Base-by-base conservation (phyloP, 805 yeast genomes). In the Zygotorulaspora sp. region DNA sequence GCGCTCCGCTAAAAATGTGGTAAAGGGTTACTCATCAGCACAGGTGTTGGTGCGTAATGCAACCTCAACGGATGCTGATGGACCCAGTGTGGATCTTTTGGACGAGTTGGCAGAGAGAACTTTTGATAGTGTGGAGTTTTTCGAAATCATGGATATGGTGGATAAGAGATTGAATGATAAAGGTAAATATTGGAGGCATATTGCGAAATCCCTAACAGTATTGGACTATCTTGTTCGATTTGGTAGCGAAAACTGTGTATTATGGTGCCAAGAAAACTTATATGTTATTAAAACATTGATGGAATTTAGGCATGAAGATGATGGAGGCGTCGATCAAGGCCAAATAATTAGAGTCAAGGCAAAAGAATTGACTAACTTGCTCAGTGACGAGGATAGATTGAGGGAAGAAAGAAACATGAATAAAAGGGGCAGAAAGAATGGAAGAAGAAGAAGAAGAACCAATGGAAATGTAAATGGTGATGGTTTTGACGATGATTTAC, bases 111-210 rank as follows among this genome's bases (percentile, higher is more conserved):
- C 95, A 3, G 73, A 77, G 41, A 71, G 76, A 49, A 84, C 95
- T 1, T 80, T 74, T 57, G 82, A 78, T 39, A 68, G 68, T 48
- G 77, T 81, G 9, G 94, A 85, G 50, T 78, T 87, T 52, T 71
- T 87, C 54, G 94, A 87, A 57, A 78, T 88, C 30, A 83, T 89
- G 94, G 97, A 89, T 56, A 86, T 90, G 82, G 65, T 89, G 27
- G 97, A 89, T 63, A 77, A 86, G 50, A 75, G 97, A 47, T 67
- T 89, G 49, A 89, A 89, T 55, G 97, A 89, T 58, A 89, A 88
- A 68, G 97, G 97, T 42, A 89, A 87, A 61, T 84, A 89, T 65
- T 89, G 97, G 97, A 75, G 96, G 47, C 97, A 89, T 60, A 89
- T 89, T 36, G 88, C 94, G 47, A 90, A 89, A 62, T 80, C 95